phyloP scores from a whole-genome alignment of 371 early-diverging fungal species.

The Blyttiomyces sp. region DNA sequence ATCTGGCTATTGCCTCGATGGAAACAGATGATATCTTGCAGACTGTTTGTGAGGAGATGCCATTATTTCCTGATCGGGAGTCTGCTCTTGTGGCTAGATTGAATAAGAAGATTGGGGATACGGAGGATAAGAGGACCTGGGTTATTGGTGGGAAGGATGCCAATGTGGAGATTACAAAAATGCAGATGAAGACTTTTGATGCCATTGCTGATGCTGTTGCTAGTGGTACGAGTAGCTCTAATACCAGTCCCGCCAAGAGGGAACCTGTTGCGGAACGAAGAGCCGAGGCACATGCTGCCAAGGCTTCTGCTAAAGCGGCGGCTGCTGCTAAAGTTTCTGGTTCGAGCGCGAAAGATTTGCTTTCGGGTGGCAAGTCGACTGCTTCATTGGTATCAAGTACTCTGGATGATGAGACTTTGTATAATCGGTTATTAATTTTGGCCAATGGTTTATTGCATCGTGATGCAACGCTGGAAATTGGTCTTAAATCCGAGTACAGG shows the following conservation, averaged over 20 bases:
- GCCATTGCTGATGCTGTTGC: slow-evolving; percentile 7
- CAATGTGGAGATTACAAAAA: slow-evolving; percentile 44
- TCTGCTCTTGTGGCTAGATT: slow-evolving; percentile 79
- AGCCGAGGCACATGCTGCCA: not conserved
- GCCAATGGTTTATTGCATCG: slow-evolving; percentile 88
- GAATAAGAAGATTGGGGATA: slow-evolving; percentile 79
- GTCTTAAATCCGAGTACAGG: slow-evolving; percentile 85
- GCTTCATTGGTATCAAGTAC: too few species aligned
- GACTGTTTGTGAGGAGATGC: slow-evolving; percentile 95
- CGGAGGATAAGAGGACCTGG: slow-evolving; percentile 95
- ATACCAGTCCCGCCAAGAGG: slow-evolving; percentile 3
- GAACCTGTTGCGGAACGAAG: slow-evolving; percentile 3
- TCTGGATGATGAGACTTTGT: slow-evolving; percentile 24
- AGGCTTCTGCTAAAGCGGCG: not conserved
- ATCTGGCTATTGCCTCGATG: slow-evolving; percentile 78
- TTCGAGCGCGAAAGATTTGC: slow-evolving; percentile 13
- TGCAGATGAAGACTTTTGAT: slow-evolving; percentile 9
- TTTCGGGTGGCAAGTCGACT: slow-evolving; percentile 11
- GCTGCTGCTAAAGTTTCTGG: slow-evolving; percentile 17
- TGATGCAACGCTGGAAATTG: slow-evolving; percentile 79
- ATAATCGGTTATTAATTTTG: slow-evolving; percentile 21
- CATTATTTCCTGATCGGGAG: slow-evolving; percentile 91
- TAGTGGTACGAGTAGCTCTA: not conserved
- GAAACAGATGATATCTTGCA: slow-evolving; percentile 85
- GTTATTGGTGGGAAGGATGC: slow-evolving; percentile 87